Evolutionary conservation across 805 yeast genomes (phyloP).

Genomic region (Candida endomychidarum): DNA sequence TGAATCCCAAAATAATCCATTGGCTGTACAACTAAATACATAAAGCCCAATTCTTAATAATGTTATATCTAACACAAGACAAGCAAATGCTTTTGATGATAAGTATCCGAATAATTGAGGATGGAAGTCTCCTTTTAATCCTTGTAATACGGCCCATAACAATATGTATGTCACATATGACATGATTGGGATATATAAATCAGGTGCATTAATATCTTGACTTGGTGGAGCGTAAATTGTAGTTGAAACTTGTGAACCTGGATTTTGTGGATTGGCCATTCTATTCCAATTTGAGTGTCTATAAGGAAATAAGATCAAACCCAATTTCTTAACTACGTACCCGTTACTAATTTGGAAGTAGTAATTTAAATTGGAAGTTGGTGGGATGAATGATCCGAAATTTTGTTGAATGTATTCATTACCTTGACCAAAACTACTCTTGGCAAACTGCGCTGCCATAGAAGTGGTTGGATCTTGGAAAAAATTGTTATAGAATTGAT

Average conservation of each 20-base stretch:
- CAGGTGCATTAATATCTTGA: slow-evolving; percentile 93
- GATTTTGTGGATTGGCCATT: slow-evolving; percentile 24
- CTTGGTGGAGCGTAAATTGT: slow-evolving; percentile 65
- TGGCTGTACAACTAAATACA: slow-evolving; percentile 67
- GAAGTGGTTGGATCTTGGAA: slow-evolving; percentile 78
- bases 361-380: slow-evolving; percentile 63
- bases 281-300: slow-evolving; percentile 82
- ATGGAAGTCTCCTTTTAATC: slow-evolving; percentile 85
- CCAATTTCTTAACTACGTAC: slow-evolving; percentile 74
- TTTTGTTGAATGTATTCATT: slow-evolving; percentile 78
- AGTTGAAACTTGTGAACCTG: slow-evolving; percentile 16
- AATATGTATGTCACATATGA: slow-evolving; percentile 84
- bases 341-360: slow-evolving; percentile 90
- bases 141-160: slow-evolving; percentile 80
- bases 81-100: slow-evolving; percentile 82
- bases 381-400: slow-evolving; percentile 51
- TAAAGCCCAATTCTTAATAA: slow-evolving; percentile 82
- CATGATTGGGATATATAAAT: slow-evolving; percentile 93
- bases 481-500: slow-evolving; percentile 35
- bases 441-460: slow-evolving; percentile 86
- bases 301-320: slow-evolving; percentile 82
- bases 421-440: slow-evolving; percentile 78
- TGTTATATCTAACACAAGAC: slow-evolving; percentile 71
- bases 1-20: slow-evolving; percentile 68
- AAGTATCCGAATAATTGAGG: slow-evolving; percentile 89